Conservation (phyloP, 768 basidiomycete species). For the Tubosaeta sp. region DNA sequence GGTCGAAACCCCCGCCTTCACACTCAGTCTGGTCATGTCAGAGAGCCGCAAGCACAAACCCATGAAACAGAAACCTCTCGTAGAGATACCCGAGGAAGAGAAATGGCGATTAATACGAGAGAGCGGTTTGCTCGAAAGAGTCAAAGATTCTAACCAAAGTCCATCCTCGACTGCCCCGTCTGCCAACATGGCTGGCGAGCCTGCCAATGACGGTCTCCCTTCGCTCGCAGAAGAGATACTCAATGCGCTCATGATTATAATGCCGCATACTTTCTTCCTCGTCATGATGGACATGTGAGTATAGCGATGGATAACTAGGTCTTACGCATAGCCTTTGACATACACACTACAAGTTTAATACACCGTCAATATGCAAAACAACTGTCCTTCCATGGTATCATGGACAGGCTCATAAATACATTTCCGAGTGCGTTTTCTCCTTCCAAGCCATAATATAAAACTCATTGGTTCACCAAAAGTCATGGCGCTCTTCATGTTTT, state of each 20-base stretch:
- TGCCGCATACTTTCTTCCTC: conserved; percentile 71
- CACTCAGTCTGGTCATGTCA: conserved; percentile 21
- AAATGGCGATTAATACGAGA: conserved; percentile 74
- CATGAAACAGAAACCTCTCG: conserved; percentile 15
- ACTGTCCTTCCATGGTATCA: conserved; percentile 44
- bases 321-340: background rate
- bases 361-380: conserved; percentile 73
- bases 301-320: background rate
- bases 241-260: conserved; percentile 57
- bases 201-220: conserved; percentile 31
- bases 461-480: conserved; percentile 40
- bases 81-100: conserved; percentile 67
- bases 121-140: conserved; percentile 51
- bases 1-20: background rate
- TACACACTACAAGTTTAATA: conserved; percentile 48
- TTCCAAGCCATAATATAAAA: background rate
- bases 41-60: conserved; percentile 21
- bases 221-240: conserved; percentile 67
- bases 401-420: conserved; percentile 57
- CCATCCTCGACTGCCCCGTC: background rate
- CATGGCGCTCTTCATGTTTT: conserved; percentile 59
- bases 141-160: conserved; percentile 15
- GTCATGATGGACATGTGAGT: conserved; percentile 84
- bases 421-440: conserved; percentile 60
- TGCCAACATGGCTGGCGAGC: conserved; percentile 13